phyloP scores from a whole-genome alignment of 1,284 basidiomycete species.

The Ustilago crameri region DNA sequence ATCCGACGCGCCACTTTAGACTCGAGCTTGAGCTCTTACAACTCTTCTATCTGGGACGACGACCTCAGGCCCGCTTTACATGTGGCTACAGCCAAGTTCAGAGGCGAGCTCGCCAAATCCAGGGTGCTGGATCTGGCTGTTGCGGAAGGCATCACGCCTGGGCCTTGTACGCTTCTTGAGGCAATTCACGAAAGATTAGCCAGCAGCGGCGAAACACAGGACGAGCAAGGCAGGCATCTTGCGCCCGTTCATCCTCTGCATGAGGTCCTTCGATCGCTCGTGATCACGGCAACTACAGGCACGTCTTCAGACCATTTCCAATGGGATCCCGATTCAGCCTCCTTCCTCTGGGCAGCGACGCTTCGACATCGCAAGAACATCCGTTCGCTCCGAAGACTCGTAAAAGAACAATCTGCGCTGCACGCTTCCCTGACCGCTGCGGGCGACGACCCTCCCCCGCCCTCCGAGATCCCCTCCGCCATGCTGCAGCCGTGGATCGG shows the following conservation, averaged over 20 bases:
- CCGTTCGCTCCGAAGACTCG: constrained; percentile 19
- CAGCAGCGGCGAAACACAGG: background rate
- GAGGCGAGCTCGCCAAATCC: constrained; percentile 19
- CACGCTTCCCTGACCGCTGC: constrained; percentile 20
- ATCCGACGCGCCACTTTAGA: constrained; percentile 16
- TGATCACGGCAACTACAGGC: constrained; percentile 32
- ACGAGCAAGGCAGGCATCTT: constrained; percentile 15
- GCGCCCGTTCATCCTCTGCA: constrained; percentile 36
- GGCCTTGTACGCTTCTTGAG: constrained; percentile 14
- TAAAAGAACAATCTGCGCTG: constrained; percentile 30
- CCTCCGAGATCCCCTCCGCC: constrained; percentile 4
- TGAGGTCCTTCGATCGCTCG: constrained; percentile 34
- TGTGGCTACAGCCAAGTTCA: constrained; percentile 24
- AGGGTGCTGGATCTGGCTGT: constrained; percentile 26
- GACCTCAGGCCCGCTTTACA: background rate
- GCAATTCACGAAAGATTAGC: constrained; percentile 21
- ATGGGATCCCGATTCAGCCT: constrained; percentile 38
- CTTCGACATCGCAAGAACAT: constrained; percentile 17
- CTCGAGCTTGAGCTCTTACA: constrained; percentile 26
- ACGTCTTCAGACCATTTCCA: constrained; percentile 49
- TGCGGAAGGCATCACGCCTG: constrained; percentile 3
- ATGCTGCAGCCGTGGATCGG: constrained; percentile 35
- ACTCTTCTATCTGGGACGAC: constrained; percentile 30
- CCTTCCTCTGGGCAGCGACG: constrained; percentile 41
- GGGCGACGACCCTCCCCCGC: constrained; percentile 3